Evolutionary conservation across 331 rosid genomes (phyloP).

Genomic region (Malus hybrid): DNA sequence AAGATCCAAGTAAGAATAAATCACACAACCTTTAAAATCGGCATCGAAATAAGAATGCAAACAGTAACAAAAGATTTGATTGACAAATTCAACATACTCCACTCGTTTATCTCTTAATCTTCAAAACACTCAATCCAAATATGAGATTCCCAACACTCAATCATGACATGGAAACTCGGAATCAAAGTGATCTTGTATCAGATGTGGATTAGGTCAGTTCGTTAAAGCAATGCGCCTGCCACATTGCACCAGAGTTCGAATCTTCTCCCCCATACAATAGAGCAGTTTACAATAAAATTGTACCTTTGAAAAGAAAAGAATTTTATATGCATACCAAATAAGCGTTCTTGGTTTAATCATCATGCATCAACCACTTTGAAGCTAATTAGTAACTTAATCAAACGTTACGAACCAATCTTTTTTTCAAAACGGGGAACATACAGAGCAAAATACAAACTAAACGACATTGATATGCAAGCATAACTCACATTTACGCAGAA

Average conservation of each 20-base stretch:
- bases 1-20: neutral
- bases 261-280: too few species aligned
- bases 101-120: neutral
- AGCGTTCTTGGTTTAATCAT: neutral
- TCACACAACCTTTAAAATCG: neutral
- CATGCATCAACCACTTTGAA: neutral
- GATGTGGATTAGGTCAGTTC: too few species aligned
- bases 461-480: neutral
- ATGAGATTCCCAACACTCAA: neutral
- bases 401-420: neutral
- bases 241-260: too few species aligned
- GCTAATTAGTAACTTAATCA: neutral
- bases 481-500: conserved; percentile 16
- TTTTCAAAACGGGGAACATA: neutral
- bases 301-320: too few species aligned
- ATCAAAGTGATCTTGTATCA: neutral
- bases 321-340: neutral
- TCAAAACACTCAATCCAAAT: neutral
- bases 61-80: neutral
- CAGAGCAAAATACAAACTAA: neutral
- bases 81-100: neutral
- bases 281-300: too few species aligned
- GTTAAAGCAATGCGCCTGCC: too few species aligned
- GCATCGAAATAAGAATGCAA: neutral
- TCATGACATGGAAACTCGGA: neutral